Percentiles rank a stretch among this genome's conserved stretches.
These are phyloP conservation scores for Exutisphaerella laricina DNA, from an alignment of 2,329 filamentous ascomycete genomes.

Conservation along the genomic window DNA sequence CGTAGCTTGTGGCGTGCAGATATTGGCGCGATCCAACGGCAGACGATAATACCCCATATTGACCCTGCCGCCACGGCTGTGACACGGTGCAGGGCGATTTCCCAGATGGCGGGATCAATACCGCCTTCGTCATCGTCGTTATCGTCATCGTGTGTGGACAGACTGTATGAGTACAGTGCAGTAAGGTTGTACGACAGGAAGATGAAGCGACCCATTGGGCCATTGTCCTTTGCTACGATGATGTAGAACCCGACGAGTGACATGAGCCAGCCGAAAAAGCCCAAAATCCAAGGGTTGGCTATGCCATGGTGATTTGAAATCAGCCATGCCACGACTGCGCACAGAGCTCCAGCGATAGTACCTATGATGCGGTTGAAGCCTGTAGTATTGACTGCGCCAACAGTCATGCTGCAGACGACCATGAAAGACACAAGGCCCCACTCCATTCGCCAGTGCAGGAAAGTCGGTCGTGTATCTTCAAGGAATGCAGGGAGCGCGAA, in stretches of 20 bases:
- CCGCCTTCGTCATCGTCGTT: constrained; percentile 85
- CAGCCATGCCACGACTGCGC: constrained; percentile 73
- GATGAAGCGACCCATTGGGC: constrained; percentile 87
- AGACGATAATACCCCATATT: constrained; percentile 87
- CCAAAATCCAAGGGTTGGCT: constrained; percentile 69
- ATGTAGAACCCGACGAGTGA: constrained; percentile 75
- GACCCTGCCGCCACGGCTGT: constrained; percentile 81
- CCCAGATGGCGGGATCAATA: constrained; percentile 72
- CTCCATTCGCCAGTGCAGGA: constrained; percentile 85
- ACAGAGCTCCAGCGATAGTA: constrained; percentile 72
- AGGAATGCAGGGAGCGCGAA: constrained; percentile 90
- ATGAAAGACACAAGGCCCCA: constrained; percentile 97
- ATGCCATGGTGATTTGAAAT: constrained; percentile 48
- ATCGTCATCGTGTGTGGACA: constrained; percentile 71
- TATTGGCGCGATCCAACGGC: constrained; percentile 87
- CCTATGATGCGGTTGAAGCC: constrained; percentile 80
- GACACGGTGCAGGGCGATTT: constrained; percentile 84
- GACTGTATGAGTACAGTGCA: constrained; percentile 86
- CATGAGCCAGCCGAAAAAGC: constrained; percentile 70
- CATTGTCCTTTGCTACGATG: constrained; percentile 76
- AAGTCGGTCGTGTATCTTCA: constrained; percentile 68
- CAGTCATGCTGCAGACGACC: constrained; percentile 97
- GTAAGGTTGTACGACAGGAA: constrained; percentile 95
- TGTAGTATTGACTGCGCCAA: constrained; percentile 91
- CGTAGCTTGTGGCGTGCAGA: constrained; percentile 83